Evolutionary conservation across 2,329 filamentous ascomycete genomes (phyloP).

Genomic region (Fusarium dimerum): DNA sequence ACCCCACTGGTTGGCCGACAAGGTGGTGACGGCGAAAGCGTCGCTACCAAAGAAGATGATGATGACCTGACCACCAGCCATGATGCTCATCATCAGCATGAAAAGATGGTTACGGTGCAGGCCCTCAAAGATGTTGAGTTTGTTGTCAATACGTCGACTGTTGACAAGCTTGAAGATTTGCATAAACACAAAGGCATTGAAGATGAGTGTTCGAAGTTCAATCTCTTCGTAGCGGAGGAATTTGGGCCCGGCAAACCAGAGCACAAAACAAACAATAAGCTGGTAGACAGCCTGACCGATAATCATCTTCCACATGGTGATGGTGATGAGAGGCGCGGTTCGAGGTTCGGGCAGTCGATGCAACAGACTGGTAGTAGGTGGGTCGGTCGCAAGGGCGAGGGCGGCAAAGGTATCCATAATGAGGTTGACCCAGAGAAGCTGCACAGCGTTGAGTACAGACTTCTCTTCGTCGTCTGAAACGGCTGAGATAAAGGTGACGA

Average conservation of each 20-base stretch:
- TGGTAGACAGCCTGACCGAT: slow-evolving; percentile 62
- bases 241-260: slow-evolving; percentile 59
- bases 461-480: slow-evolving; percentile 53
- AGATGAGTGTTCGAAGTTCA: slow-evolving; percentile 55
- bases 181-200: slow-evolving; percentile 73
- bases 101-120: slow-evolving; percentile 30
- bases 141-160: slow-evolving; percentile 73
- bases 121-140: slow-evolving; percentile 85
- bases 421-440: slow-evolving; percentile 68
- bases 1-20: slow-evolving; percentile 72
- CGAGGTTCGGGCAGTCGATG: slow-evolving; percentile 57
- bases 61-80: slow-evolving; percentile 27
- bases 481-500: slow-evolving; percentile 64
- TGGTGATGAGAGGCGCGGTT: slow-evolving; percentile 70
- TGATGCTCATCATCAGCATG: slow-evolving; percentile 33
- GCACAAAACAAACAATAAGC: slow-evolving; percentile 55
- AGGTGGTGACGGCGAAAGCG: slow-evolving; percentile 69
- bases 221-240: slow-evolving; percentile 54
- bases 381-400: slow-evolving; percentile 64
- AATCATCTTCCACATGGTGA: slow-evolving; percentile 70
- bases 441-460: slow-evolving; percentile 65
- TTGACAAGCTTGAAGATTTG: slow-evolving; percentile 72
- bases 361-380: slow-evolving; percentile 58
- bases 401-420: slow-evolving; percentile 71
- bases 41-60: slow-evolving; percentile 44